These are phyloP conservation scores for Plantago ovata DNA, from an alignment of 257 asterid species.

Conservation along the genomic window DNA sequence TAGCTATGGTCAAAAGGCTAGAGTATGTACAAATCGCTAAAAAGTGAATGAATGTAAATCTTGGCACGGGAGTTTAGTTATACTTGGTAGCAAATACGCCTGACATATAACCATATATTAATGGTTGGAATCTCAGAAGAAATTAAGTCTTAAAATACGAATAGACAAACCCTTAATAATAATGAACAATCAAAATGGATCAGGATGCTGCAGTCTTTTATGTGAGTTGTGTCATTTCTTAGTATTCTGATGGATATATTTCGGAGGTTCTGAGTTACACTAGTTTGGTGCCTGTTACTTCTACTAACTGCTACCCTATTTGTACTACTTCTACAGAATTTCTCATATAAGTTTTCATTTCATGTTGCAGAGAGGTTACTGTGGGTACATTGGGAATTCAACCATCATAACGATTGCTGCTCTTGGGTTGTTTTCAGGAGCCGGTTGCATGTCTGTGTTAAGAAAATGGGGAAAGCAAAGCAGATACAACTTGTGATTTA, in stretches of 20 bases:
- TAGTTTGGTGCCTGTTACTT: background rate
- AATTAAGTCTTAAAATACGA: too few relatives aligned
- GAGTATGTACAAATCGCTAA: too few relatives aligned
- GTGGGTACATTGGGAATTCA: constrained; percentile 50
- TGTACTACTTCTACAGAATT: background rate
- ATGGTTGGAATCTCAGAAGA: too few relatives aligned
- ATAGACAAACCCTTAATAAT: too few relatives aligned
- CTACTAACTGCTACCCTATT: background rate
- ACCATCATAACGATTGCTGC: constrained; percentile 49
- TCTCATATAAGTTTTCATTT: background rate
- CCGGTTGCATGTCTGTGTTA: constrained; percentile 70
- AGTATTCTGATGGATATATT: background rate
- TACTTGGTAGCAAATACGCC: too few relatives aligned
- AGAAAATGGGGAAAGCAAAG: constrained; percentile 67
- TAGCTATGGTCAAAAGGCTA: too few relatives aligned
- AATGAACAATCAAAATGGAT: background rate
- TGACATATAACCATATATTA: too few relatives aligned
- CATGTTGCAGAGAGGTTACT: constrained; percentile 64
- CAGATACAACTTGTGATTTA: constrained; percentile 47
- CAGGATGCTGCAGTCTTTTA: background rate
- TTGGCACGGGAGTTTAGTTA: too few relatives aligned
- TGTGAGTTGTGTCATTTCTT: background rate
- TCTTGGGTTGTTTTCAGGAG: constrained; percentile 61
- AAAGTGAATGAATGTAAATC: too few relatives aligned
- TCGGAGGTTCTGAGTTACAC: background rate